Percentiles rank a stretch among this genome's conserved stretches.
Evolutionary conservation across 257 asterid genomes (phyloP).

Genomic region (Salvia rosmarinus): DNA sequence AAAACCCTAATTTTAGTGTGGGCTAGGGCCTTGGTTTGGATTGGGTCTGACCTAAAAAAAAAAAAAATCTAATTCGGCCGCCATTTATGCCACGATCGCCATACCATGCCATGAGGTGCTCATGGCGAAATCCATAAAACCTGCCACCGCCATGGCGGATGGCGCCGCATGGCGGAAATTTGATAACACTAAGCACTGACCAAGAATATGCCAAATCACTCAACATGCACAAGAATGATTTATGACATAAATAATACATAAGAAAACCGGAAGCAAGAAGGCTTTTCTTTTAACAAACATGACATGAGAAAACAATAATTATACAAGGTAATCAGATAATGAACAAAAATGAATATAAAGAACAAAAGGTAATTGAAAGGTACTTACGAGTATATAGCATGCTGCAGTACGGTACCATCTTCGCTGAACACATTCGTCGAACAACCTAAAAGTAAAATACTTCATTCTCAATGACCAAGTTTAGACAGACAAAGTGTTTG

Average conservation of each 20-base stretch:
- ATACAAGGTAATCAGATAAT: neutral
- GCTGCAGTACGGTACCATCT: slow-evolving; percentile 81
- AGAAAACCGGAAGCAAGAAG: slow-evolving; percentile 16
- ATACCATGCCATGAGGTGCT: too few species aligned
- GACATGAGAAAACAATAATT: slow-evolving; percentile 8
- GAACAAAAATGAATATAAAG: slow-evolving; percentile 26
- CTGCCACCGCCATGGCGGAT: too few species aligned
- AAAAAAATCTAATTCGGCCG: too few species aligned
- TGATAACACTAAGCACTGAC: too few species aligned
- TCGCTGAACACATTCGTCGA: slow-evolving; percentile 70
- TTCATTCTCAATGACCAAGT: slow-evolving; percentile 31
- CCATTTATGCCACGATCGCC: too few species aligned
- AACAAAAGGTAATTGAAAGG: slow-evolving; percentile 15
- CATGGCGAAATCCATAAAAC: too few species aligned
- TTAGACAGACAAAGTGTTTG: slow-evolving; percentile 16
- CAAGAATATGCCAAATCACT: slow-evolving; percentile 15
- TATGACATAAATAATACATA: neutral
- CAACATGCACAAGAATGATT: slow-evolving; percentile 1
- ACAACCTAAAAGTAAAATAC: slow-evolving; percentile 51
- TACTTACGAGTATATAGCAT: slow-evolving; percentile 70
- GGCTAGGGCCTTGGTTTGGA: too few species aligned
- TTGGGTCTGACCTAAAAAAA: too few species aligned
- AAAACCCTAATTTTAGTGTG: too few species aligned
- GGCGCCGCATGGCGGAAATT: too few species aligned
- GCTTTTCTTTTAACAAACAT: slow-evolving; percentile 21